phyloP scores from a whole-genome alignment of 352 stramenopile species.

The Phytophthora hybrid region DNA sequence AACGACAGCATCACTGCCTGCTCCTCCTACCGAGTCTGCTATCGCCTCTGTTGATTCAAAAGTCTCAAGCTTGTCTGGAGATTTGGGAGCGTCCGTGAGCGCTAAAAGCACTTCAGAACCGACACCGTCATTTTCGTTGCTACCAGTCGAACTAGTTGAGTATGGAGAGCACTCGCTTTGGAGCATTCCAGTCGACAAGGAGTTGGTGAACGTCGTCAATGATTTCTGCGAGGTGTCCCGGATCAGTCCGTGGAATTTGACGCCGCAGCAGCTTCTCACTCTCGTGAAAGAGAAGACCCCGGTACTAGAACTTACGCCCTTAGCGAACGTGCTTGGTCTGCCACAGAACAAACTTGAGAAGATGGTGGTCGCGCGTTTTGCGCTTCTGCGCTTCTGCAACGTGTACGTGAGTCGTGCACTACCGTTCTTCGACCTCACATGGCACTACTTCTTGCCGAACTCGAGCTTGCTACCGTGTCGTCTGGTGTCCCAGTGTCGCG shows the following conservation, averaged over 20 bases:
- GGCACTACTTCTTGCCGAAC: slow-evolving; percentile 67
- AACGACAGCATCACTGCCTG: slow-evolving; percentile 3
- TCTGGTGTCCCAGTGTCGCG: slow-evolving; percentile 70
- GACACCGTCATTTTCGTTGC: slow-evolving; percentile 11
- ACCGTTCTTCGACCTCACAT: slow-evolving; percentile 82
- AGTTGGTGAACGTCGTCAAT: slow-evolving; percentile 55
- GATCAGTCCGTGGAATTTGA: slow-evolving; percentile 71
- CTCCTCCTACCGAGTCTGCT: background rate
- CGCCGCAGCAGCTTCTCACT: slow-evolving; percentile 43
- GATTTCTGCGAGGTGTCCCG: slow-evolving; percentile 63
- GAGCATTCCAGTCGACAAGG: slow-evolving; percentile 50
- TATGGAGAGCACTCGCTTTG: slow-evolving; percentile 49
- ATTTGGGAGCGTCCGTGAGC: background rate
- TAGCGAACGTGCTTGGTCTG: slow-evolving; percentile 21
- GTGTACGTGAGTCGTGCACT: slow-evolving; percentile 71
- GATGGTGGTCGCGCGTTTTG: slow-evolving; percentile 61
- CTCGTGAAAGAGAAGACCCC: slow-evolving; percentile 40
- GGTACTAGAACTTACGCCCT: slow-evolving; percentile 21
- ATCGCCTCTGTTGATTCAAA: background rate
- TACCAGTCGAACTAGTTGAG: slow-evolving; percentile 32
- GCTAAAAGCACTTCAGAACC: background rate
- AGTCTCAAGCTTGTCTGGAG: background rate
- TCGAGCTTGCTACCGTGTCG: slow-evolving; percentile 43
- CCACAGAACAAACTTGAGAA: slow-evolving; percentile 23
- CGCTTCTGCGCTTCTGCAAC: slow-evolving; percentile 81